Conservation (phyloP, 1,284 basidiomycete genomes). For the Melampsora americana region DNA sequence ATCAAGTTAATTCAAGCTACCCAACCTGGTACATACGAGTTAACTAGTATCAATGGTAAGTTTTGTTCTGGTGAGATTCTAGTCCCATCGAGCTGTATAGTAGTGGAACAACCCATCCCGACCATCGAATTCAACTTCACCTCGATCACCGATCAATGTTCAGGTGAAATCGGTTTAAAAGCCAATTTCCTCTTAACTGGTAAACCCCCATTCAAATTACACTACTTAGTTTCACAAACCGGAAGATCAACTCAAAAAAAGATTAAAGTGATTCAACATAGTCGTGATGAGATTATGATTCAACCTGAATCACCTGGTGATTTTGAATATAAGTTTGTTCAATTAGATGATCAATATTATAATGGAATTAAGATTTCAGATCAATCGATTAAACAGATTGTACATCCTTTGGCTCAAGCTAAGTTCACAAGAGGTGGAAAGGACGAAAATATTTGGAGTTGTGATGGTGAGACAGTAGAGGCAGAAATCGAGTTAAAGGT, state of each 20-base stretch:
- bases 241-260: constrained; percentile 58
- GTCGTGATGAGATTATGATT: constrained; percentile 77
- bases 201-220: constrained; percentile 71
- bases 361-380: constrained; percentile 55
- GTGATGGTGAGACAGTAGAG: constrained; percentile 37
- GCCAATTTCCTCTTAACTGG: constrained; percentile 82
- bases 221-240: constrained; percentile 72
- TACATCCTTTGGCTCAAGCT: constrained; percentile 41
- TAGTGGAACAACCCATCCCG: constrained; percentile 37
- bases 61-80: constrained; percentile 75
- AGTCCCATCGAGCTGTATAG: constrained; percentile 61
- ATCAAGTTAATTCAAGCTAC: constrained; percentile 19
- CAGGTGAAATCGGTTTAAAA: constrained; percentile 86
- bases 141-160: constrained; percentile 77
- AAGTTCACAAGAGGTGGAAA: constrained; percentile 28
- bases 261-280: constrained; percentile 62
- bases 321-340: constrained; percentile 78
- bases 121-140: constrained; percentile 64
- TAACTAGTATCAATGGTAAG: constrained; percentile 69
- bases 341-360: constrained; percentile 81
- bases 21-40: constrained; percentile 74
- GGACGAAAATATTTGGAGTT: constrained; percentile 38
- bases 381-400: constrained; percentile 33
- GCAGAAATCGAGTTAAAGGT: constrained; percentile 38
- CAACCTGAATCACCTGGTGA: constrained; percentile 84